These are phyloP conservation scores for Paratinospora sagittata DNA, from an alignment of 164 flowering plant genomes.

Conservation along the genomic window DNA sequence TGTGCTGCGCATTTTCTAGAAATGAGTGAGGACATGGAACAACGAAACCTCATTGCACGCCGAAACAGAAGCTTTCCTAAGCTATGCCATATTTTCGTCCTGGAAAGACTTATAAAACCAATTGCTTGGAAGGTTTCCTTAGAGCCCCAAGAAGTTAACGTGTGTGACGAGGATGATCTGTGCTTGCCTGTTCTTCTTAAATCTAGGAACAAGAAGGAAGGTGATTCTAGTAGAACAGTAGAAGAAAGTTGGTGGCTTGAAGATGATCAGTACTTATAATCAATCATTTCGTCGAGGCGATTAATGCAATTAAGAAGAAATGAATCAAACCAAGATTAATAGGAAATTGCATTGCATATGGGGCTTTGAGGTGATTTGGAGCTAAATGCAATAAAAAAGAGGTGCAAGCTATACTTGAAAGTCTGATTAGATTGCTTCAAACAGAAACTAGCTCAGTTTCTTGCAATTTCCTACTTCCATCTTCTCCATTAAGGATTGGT, in stretches of 20 bases:
- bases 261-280: conserved; percentile 74
- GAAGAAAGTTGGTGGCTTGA: conserved; percentile 98
- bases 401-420: conserved; percentile 22
- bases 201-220: conserved; percentile 44
- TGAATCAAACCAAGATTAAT: conserved; percentile 30
- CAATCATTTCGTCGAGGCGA: conserved; percentile 64
- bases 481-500: conserved; percentile 35
- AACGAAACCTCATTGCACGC: conserved; percentile 83
- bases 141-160: conserved; percentile 60
- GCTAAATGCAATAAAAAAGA: conserved; percentile 7
- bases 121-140: conserved; percentile 94
- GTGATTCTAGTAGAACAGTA: conserved; percentile 44
- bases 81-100: conserved; percentile 69
- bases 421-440: conserved; percentile 40
- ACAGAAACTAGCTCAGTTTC: conserved; percentile 29
- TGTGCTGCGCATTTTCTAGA: conserved; percentile 90
- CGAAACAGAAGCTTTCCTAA: conserved; percentile 87
- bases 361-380: conserved; percentile 29
- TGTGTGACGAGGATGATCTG: too few relatives aligned
- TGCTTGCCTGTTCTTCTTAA: too few relatives aligned
- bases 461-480: conserved; percentile 39
- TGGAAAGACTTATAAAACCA: conserved; percentile 94
- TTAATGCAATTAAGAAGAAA: conserved; percentile 25
- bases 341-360: conserved; percentile 34
- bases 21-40: conserved; percentile 93